Conservation (phyloP, 768 basidiomycete species). For the Plicaturopsis crispa region DNA sequence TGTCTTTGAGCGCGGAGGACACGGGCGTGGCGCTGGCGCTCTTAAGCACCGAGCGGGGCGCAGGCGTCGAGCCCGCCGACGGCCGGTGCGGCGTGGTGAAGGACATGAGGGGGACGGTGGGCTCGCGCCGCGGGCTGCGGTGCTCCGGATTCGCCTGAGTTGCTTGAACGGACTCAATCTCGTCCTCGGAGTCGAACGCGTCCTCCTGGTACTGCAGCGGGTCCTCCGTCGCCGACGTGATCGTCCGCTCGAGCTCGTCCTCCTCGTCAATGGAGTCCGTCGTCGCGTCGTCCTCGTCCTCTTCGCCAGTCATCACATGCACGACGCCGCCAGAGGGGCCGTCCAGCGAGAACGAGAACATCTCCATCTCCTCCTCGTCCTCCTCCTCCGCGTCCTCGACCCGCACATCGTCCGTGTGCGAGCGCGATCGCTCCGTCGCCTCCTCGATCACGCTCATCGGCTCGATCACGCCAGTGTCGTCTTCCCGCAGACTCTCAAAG, state of each 20-base stretch:
- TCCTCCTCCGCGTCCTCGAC: conserved; percentile 46
- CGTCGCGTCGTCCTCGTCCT: conserved; percentile 33
- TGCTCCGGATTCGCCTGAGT: too few relatives aligned
- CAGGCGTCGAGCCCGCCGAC: conserved; percentile 13
- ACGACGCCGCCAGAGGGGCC: conserved; percentile 45
- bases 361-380: conserved; percentile 60
- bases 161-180: too few relatives aligned
- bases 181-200: not conserved
- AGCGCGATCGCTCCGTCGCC: conserved; percentile 5
- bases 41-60: conserved; percentile 33
- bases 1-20: conserved; percentile 49
- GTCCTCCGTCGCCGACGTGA: conserved; percentile 18
- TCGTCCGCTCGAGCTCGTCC: conserved; percentile 17
- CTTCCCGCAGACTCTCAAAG: conserved; percentile 78
- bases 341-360: conserved; percentile 71
- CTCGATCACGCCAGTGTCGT: conserved; percentile 31
- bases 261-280: conserved; percentile 46
- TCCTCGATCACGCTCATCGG: conserved; percentile 9
- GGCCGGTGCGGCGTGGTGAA: too few relatives aligned
- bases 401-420: conserved; percentile 18
- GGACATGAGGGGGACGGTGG: too few relatives aligned
- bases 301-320: conserved; percentile 41
- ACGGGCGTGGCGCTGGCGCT: conserved; percentile 42
- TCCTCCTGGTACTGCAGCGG: not conserved
- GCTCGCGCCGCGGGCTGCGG: too few relatives aligned